Conservation (phyloP, 1,284 basidiomycete genomes). For the Grifola frondosa region DNA sequence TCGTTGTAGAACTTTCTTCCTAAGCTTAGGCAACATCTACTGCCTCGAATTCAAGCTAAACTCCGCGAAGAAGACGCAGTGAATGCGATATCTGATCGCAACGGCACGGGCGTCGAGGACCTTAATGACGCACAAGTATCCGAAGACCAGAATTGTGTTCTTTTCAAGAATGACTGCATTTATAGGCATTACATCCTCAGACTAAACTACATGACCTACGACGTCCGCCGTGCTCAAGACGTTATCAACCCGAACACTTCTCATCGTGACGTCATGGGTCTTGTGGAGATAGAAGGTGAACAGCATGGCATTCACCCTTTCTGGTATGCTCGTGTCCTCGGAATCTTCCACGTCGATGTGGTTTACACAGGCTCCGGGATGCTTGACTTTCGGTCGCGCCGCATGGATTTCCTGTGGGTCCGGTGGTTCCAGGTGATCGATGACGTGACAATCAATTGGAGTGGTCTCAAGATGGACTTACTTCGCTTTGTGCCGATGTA, state of each 20-base stretch:
- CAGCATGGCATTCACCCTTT: constrained; percentile 1
- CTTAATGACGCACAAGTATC: no score
- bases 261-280: constrained; percentile 2
- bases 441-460: constrained; percentile 1
- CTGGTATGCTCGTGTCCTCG: constrained; percentile 2
- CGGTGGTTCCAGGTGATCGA: constrained; percentile 1
- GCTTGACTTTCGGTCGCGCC: constrained; percentile 1
- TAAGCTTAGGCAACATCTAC: background rate
- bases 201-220: constrained; percentile 3
- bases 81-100: no score
- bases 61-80: no score
- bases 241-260: background rate
- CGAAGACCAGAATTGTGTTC: background rate
- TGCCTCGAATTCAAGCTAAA: background rate
- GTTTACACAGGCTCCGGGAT: constrained; percentile 6
- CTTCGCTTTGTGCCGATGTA: background rate
- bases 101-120: no score
- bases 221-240: constrained; percentile 3
- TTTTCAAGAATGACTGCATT: background rate
- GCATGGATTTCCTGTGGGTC: background rate
- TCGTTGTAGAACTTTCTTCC: background rate
- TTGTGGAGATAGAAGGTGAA: background rate
- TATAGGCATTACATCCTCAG: constrained; percentile 3
- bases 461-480: background rate
- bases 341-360: constrained; percentile 3